phyloP scores from a whole-genome alignment of 306 rosid genomes.

The Senna tora region DNA sequence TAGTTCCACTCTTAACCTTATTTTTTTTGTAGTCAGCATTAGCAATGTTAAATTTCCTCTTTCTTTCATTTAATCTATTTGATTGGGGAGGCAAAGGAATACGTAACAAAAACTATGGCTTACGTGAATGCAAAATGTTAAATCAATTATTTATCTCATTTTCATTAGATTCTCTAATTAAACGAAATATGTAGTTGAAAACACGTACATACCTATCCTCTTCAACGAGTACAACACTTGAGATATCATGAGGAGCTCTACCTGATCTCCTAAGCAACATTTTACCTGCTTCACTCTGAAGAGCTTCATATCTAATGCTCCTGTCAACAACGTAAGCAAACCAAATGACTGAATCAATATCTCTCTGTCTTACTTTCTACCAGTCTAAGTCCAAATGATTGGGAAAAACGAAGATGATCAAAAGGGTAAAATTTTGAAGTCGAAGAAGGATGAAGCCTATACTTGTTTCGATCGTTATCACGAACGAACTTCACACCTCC shows the following conservation, averaged over 20 bases:
- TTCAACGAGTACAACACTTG: conserved; percentile 94
- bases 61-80: conserved; percentile 24
- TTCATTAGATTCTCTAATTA: no score
- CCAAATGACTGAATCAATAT: not conserved
- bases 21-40: not conserved
- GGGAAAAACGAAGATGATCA: not conserved
- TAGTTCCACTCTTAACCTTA: conserved; percentile 27
- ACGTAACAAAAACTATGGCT: conserved; percentile 10
- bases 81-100: conserved; percentile 6
- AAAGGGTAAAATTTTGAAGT: conserved; percentile 1
- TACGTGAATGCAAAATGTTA: conserved; percentile 9
- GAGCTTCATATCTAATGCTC: conserved; percentile 78
- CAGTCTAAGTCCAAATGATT: not conserved
- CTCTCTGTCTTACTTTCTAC: conserved; percentile 9
- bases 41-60: not conserved
- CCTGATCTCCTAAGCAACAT: conserved; percentile 83
- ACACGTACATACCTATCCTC: conserved; percentile 56
- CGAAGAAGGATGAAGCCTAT: conserved; percentile 5
- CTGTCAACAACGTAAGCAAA: conserved; percentile 47
- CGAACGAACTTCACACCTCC: conserved; percentile 94
- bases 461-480: conserved; percentile 77
- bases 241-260: conserved; percentile 94
- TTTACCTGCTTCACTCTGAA: conserved; percentile 93
- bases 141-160: no score
- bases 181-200: no score